phyloP scores from a whole-genome alignment of 2,329 filamentous ascomycete genomes.

The Exophiala aquamarina region DNA sequence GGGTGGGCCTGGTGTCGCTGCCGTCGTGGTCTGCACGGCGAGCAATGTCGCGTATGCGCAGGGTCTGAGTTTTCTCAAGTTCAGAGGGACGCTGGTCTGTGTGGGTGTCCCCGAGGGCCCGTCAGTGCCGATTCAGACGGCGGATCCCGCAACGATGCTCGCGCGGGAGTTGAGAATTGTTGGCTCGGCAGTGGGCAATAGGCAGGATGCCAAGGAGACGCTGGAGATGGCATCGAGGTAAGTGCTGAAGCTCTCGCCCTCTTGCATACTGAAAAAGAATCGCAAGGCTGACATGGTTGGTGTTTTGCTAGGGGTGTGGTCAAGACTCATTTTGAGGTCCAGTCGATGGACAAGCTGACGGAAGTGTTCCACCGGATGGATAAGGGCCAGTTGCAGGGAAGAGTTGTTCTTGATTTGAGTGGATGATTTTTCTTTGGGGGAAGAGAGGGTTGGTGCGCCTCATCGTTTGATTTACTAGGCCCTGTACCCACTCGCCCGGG shows the following conservation, averaged over 20 bases:
- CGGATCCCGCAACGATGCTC: constrained; percentile 45
- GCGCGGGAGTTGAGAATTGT: constrained; percentile 46
- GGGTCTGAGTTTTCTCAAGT: constrained; percentile 47
- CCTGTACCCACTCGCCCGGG: no score
- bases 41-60: constrained; percentile 53
- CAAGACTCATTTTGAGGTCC: constrained; percentile 44
- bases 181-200: constrained; percentile 52
- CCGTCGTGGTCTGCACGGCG: constrained; percentile 58
- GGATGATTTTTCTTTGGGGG: no score
- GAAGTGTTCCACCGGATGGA: constrained; percentile 48
- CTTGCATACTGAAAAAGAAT: no score
- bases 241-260: constrained; percentile 1
- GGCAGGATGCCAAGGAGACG: constrained; percentile 50
- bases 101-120: constrained; percentile 53
- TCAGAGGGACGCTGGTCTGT: constrained; percentile 53
- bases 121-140: constrained; percentile 44
- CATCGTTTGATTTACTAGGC: no score
- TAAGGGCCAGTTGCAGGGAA: constrained; percentile 44
- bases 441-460: no score
- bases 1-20: constrained; percentile 59
- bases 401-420: constrained; percentile 48
- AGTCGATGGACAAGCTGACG: constrained; percentile 50
- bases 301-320: constrained; percentile 43
- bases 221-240: constrained; percentile 46
- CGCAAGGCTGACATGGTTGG: background rate